phyloP scores from a whole-genome alignment of 495 filamentous ascomycete species.

The Aspergillus mulundensis region DNA sequence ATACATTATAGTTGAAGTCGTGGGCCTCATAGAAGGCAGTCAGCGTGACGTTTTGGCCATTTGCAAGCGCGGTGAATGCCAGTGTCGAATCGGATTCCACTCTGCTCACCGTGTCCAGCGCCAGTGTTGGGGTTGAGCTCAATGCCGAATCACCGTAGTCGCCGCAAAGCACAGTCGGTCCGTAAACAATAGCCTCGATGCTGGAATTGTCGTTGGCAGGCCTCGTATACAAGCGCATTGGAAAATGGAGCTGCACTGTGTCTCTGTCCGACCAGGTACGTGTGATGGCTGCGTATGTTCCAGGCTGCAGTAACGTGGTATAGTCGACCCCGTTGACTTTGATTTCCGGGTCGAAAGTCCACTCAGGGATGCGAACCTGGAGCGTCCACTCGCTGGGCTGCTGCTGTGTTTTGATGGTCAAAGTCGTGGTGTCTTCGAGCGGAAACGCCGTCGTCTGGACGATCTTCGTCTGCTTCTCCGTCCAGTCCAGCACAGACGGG shows the following conservation, averaged over 20 bases:
- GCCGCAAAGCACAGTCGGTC: not conserved
- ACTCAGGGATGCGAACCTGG: too few species aligned
- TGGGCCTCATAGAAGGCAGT: not conserved
- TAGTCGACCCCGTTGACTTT: not conserved
- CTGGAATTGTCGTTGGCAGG: not conserved
- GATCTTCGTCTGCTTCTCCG: too few species aligned
- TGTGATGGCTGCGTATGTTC: not conserved
- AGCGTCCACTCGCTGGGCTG: too few species aligned
- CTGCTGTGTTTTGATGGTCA: too few species aligned
- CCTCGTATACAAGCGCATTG: not conserved
- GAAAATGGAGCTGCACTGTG: not conserved
- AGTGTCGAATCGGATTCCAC: not conserved
- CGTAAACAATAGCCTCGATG: not conserved
- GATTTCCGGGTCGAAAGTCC: not conserved
- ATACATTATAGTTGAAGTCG: not conserved
- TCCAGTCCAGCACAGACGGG: too few species aligned
- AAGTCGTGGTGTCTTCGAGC: too few species aligned
- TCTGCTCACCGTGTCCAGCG: not conserved
- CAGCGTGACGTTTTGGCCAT: not conserved
- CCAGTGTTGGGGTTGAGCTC: not conserved
- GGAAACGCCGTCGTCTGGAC: too few species aligned
- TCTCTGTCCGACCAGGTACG: not conserved
- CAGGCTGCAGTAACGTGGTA: not conserved
- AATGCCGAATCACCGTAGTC: not conserved
- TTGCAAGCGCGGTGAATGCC: not conserved